Evolutionary conservation across 768 basidiomycete genomes (phyloP), one percentile per base, ranked within the genome.

Genomic region (Termitomyces sp.): DNA sequence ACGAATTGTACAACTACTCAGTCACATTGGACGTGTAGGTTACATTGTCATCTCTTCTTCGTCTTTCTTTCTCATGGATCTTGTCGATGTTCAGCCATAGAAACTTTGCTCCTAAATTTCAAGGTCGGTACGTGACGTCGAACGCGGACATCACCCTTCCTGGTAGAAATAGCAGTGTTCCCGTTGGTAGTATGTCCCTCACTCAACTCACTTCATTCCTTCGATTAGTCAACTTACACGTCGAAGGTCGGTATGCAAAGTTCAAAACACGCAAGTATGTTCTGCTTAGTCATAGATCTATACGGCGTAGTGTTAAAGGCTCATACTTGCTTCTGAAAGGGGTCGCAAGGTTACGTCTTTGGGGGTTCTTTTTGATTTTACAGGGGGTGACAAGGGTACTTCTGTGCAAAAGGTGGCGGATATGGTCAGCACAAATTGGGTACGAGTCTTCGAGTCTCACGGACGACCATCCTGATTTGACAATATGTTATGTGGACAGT

Each of bases 371-470:
- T 94, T 71, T 56, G 78, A 91, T 66, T 95, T 92, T 66, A 83
- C 79, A 0, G 83, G 84, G 48, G 89, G 91, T 60, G 84, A 77
- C 39, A 60, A 68, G 41, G 87, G 87, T 56, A 90, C 89, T 5
- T 86, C 85, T 1, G 88, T 94, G 15, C 91, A 92, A 61, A 73
- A 71, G 35, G 87, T 91, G 3, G 77, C 70, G 12, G 75, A 83
- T 39, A 88, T 95, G 86, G 85, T 92, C 39, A 84, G 88, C 56
- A 91, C 94, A 64, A 33, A 69, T 4, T 96, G 93, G 89, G 86
- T 85, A 52, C 18, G 15, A 11, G 22, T 22, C 6, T 42, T 25
- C 27, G 13, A 2, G 12, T 20, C 51, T 20, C 50, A 3, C 33
- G 29, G 9, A 23, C 10, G 47, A 25, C 33, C 7, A 15, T 10